These are phyloP conservation scores for Boletus rubescentipes DNA, from an alignment of 768 basidiomycete genomes.

Conservation along the genomic window DNA sequence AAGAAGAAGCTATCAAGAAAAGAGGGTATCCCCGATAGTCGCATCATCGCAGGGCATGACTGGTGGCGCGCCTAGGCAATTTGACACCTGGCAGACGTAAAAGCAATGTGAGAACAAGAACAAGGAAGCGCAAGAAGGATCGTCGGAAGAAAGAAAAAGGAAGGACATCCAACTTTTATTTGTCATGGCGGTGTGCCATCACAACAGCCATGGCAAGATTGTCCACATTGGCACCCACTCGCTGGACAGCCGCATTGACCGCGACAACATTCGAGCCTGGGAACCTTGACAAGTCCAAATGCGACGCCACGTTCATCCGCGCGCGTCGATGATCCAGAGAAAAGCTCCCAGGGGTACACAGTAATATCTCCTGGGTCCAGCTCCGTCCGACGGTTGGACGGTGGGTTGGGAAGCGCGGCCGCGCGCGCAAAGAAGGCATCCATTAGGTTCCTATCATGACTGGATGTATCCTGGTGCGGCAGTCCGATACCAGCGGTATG, in stretches of 20 bases:
- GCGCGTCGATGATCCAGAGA: conserved; percentile 33
- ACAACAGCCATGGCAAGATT: conserved; percentile 56
- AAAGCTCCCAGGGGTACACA: conserved; percentile 41
- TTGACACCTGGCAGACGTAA: not conserved
- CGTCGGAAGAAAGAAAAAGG: not conserved
- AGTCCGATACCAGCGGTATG: conserved; percentile 44
- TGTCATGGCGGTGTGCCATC: conserved; percentile 2
- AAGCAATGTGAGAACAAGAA: not conserved
- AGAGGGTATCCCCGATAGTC: not conserved
- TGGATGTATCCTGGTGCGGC: conserved; percentile 26
- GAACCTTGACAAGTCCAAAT: conserved; percentile 54
- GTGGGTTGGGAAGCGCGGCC: conserved; percentile 65
- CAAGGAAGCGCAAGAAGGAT: not conserved
- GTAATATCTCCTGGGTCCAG: conserved; percentile 53
- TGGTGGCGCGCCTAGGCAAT: too few species aligned
- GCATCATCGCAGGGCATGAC: not conserved
- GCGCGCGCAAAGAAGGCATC: conserved; percentile 67
- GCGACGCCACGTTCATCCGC: conserved; percentile 41
- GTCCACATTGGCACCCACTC: conserved; percentile 55
- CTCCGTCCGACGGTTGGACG: conserved; percentile 40
- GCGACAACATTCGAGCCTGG: conserved; percentile 68
- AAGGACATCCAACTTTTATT: not conserved
- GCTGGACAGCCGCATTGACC: conserved; percentile 59
- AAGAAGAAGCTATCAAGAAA: not conserved
- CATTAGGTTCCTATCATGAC: conserved; percentile 38